phyloP scores from a whole-genome alignment of 2,329 filamentous ascomycete genomes.

The Fusarium keratoplasticum region DNA sequence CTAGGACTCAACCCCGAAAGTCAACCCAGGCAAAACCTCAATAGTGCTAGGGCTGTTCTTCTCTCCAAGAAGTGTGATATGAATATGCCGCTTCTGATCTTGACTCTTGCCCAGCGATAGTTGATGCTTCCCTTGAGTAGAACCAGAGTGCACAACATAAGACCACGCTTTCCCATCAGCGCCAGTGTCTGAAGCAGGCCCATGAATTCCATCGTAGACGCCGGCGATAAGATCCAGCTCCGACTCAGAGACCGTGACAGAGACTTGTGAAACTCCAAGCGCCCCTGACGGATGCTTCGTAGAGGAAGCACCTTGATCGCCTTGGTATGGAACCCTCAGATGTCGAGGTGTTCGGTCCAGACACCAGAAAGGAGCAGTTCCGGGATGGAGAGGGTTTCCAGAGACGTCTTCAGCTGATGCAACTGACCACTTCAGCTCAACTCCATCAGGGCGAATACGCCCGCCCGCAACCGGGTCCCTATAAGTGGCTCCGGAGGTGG shows the following conservation, averaged over 20 bases:
- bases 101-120: background rate
- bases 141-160: constrained; percentile 26
- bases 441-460: constrained; percentile 23
- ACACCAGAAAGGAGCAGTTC: constrained; percentile 28
- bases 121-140: background rate
- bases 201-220: constrained; percentile 25
- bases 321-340: constrained; percentile 12
- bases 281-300: constrained; percentile 19
- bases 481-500: background rate
- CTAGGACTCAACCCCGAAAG: constrained; percentile 1
- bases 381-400: constrained; percentile 8
- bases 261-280: background rate
- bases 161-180: background rate
- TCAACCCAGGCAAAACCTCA: constrained; percentile 18
- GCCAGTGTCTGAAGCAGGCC: rapidly evolving
- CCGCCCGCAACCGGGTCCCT: constrained; percentile 15
- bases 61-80: background rate
- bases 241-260: background rate
- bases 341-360: constrained; percentile 19
- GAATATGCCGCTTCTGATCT: background rate
- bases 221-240: background rate
- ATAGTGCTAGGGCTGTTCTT: background rate
- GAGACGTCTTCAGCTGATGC: constrained; percentile 15
- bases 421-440: constrained; percentile 28
- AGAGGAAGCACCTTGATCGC: background rate